Conservation (phyloP, 2,329 filamentous ascomycete genomes). For the Curvularia sp. region DNA sequence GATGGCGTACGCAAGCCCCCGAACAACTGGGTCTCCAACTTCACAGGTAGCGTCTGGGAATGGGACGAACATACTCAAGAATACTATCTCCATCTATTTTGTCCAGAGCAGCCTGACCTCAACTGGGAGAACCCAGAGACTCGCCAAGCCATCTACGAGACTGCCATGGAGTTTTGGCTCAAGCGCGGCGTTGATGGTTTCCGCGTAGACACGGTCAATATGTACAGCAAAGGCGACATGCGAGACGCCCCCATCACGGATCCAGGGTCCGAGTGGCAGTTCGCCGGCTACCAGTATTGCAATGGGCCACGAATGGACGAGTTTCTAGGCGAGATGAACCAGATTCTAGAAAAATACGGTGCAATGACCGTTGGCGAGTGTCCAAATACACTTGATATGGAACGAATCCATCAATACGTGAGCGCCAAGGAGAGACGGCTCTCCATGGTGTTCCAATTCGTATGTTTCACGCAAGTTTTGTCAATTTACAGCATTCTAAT, state of each 20-base stretch:
- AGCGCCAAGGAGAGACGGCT: conserved; percentile 65
- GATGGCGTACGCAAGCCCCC: conserved; percentile 71
- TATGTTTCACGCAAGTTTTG: conserved; percentile 34
- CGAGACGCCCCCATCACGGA: conserved; percentile 44
- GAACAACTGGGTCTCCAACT: conserved; percentile 74
- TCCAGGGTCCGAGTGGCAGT: conserved; percentile 42
- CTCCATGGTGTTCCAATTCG: conserved; percentile 69
- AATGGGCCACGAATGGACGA: conserved; percentile 75
- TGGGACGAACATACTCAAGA: conserved; percentile 74
- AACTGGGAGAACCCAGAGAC: conserved; percentile 80
- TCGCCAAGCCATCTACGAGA: conserved; percentile 71
- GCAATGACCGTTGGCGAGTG: conserved; percentile 76
- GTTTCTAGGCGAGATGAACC: conserved; percentile 69
- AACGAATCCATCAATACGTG: conserved; percentile 66
- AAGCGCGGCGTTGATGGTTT: conserved; percentile 67
- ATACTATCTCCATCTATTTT: conserved; percentile 80
- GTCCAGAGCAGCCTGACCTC: conserved; percentile 79
- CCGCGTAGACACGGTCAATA: conserved; percentile 50
- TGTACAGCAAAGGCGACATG: conserved; percentile 48
- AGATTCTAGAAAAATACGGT: conserved; percentile 65
- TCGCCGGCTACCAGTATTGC: conserved; percentile 61
- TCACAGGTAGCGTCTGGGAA: conserved; percentile 70
- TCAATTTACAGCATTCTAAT: neutral
- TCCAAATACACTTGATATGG: conserved; percentile 65
- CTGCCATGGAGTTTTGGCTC: conserved; percentile 79